Evolutionary conservation across 805 yeast species (phyloP).

Genomic region (Ogataea zsoltii): DNA sequence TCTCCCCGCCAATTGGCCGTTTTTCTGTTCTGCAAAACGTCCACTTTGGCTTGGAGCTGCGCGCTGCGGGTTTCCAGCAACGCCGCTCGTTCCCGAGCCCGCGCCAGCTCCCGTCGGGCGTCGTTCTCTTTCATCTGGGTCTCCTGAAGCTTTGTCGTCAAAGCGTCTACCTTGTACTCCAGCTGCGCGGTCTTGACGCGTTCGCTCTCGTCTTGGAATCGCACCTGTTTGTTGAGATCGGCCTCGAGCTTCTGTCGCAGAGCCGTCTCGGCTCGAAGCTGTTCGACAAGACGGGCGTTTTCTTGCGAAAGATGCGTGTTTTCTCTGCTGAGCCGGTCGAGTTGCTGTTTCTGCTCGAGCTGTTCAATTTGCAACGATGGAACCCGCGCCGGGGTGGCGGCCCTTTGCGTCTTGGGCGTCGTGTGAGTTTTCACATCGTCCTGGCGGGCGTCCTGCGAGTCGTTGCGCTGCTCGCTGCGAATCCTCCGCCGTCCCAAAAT

Average conservation of each 20-base stretch:
- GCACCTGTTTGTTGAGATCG: neutral
- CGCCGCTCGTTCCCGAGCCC: neutral
- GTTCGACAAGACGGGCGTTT: neutral
- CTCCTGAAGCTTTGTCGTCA: slow-evolving; percentile 5
- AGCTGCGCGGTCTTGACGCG: neutral
- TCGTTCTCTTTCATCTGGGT: neutral
- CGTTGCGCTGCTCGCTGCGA: neutral
- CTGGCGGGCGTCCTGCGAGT: no score
- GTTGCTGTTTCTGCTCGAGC: neutral
- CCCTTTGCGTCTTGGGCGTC: no score
- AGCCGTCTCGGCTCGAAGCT: neutral
- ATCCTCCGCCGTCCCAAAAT: slow-evolving; percentile 7
- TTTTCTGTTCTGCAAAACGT: neutral
- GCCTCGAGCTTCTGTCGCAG: slow-evolving; percentile 2
- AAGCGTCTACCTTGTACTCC: slow-evolving; percentile 6
- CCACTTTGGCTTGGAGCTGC: slow-evolving; percentile 1
- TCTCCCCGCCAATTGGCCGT: neutral
- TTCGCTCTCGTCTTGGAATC: slow-evolving; percentile 1
- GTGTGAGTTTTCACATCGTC: no score
- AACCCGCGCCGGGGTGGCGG: neutral
- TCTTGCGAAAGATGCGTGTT: neutral
- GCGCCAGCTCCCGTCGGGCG: neutral
- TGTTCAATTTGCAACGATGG: neutral
- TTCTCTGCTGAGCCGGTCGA: no score
- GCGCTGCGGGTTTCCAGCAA: slow-evolving; percentile 1